Percentiles rank a stretch among this genome's conserved stretches.
Evolutionary conservation across 352 stramenopile genomes (phyloP).

Genomic region (Phytophthora vignae): DNA sequence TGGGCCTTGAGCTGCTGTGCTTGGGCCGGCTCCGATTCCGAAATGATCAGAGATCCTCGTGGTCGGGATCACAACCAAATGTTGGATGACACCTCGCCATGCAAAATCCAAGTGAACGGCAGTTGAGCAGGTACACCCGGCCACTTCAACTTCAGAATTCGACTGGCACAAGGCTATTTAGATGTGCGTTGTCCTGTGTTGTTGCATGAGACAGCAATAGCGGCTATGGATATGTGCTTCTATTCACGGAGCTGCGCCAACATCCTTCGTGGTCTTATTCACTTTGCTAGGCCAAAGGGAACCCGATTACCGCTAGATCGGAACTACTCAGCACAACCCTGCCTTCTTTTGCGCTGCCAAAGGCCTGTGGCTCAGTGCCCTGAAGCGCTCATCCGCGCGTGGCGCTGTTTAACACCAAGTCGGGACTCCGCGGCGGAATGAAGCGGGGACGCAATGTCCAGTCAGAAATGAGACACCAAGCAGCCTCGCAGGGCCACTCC

Average conservation of each 20-base stretch:
- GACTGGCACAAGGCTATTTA: background rate
- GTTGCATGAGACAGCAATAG: background rate
- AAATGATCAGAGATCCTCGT: slow-evolving; percentile 6
- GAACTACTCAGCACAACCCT: no score
- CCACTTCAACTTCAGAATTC: slow-evolving; percentile 9
- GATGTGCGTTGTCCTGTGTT: background rate
- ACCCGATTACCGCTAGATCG: background rate
- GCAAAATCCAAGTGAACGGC: slow-evolving; percentile 9
- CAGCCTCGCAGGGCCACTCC: background rate
- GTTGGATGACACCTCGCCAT: background rate
- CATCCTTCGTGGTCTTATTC: background rate
- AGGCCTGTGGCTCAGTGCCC: no score
- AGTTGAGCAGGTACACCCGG: slow-evolving; percentile 5
- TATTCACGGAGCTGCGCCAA: background rate
- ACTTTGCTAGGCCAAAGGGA: background rate
- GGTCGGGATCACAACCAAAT: no score
- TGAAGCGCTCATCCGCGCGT: background rate
- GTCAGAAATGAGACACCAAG: slow-evolving; percentile 16
- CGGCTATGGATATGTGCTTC: background rate
- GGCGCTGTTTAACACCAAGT: background rate
- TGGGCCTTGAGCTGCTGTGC: background rate
- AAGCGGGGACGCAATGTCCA: background rate
- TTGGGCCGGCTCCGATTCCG: background rate
- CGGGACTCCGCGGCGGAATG: background rate
- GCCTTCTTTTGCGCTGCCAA: no score